These are phyloP conservation scores for Microdochium nivale DNA, from an alignment of 2,329 filamentous ascomycete genomes.

Conservation along the genomic window DNA sequence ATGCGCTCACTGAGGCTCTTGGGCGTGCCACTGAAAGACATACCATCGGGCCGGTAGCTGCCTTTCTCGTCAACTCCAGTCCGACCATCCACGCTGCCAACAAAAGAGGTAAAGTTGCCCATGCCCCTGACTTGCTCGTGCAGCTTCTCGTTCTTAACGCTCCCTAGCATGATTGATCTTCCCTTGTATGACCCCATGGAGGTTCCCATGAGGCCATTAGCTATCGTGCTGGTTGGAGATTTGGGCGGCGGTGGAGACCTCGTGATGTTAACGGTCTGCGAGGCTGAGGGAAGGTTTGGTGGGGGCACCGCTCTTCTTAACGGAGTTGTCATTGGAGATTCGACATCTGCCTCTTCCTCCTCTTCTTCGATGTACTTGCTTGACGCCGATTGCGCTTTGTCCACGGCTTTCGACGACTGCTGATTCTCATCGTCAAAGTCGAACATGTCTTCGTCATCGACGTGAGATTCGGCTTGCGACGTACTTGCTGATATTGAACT, in stretches of 20 bases:
- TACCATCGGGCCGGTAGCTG: slow-evolving; percentile 30
- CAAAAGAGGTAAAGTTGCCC: slow-evolving; percentile 40
- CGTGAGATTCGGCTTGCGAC: slow-evolving; percentile 6
- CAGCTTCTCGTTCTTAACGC: slow-evolving; percentile 39
- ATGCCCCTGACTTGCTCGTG: slow-evolving; percentile 38
- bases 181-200: slow-evolving; percentile 48
- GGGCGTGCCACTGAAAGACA: slow-evolving; percentile 32
- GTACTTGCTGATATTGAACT: not conserved
- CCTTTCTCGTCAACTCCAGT: slow-evolving; percentile 38
- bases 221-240: slow-evolving; percentile 23
- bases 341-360: slow-evolving; percentile 16
- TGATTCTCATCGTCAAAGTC: slow-evolving; percentile 31
- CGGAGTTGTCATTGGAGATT: slow-evolving; percentile 1
- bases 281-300: not conserved
- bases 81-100: slow-evolving; percentile 43
- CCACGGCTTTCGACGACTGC: slow-evolving; percentile 1
- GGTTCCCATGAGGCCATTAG: slow-evolving; percentile 12
- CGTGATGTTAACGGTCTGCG: slow-evolving; percentile 1
- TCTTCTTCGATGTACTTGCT: slow-evolving; percentile 24
- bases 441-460: slow-evolving; percentile 33
- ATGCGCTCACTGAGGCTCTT: slow-evolving; percentile 39
- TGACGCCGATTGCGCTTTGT: slow-evolving; percentile 13
- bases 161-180: slow-evolving; percentile 40
- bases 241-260: slow-evolving; percentile 18
- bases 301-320: not conserved